Evolutionary conservation across 352 stramenopile genomes (phyloP).

Genomic region (Globisporangium apiculatum): DNA sequence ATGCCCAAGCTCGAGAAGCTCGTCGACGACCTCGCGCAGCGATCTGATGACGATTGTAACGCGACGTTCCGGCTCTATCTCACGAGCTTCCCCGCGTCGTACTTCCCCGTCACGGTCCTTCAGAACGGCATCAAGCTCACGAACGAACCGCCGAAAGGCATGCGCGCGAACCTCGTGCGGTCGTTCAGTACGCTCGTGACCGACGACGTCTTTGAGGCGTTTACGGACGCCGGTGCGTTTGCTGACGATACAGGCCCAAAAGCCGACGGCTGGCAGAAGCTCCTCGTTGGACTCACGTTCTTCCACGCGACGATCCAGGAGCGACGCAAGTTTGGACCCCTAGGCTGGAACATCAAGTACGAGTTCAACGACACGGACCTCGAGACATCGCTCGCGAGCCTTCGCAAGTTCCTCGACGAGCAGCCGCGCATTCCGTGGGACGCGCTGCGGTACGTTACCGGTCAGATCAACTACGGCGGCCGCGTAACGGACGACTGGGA

Average conservation of each 20-base stretch:
- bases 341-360: conserved; percentile 96
- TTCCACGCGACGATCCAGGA: conserved; percentile 95
- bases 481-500: conserved; percentile 96
- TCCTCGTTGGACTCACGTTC: conserved; percentile 87
- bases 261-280: conserved; percentile 79
- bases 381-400: conserved; percentile 88
- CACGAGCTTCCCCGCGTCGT: conserved; percentile 87
- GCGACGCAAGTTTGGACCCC: conserved; percentile 89
- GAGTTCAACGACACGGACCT: conserved; percentile 95
- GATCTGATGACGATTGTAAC: conserved; percentile 36
- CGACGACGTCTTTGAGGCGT: conserved; percentile 58
- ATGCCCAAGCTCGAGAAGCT: conserved; percentile 91
- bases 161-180: conserved; percentile 84
- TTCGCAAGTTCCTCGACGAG: conserved; percentile 90
- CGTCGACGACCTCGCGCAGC: conserved; percentile 76
- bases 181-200: conserved; percentile 87
- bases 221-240: conserved; percentile 44
- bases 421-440: conserved; percentile 90
- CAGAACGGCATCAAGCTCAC: conserved; percentile 93
- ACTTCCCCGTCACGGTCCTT: conserved; percentile 91
- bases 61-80: conserved; percentile 89
- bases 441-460: conserved; percentile 90
- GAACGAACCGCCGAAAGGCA: conserved; percentile 90
- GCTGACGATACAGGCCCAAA: conserved; percentile 51
- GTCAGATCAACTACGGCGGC: conserved; percentile 95